Base-by-base conservation (phyloP, 2,329 filamentous ascomycete genomes). In the Xylariomycetidae sp. region DNA sequence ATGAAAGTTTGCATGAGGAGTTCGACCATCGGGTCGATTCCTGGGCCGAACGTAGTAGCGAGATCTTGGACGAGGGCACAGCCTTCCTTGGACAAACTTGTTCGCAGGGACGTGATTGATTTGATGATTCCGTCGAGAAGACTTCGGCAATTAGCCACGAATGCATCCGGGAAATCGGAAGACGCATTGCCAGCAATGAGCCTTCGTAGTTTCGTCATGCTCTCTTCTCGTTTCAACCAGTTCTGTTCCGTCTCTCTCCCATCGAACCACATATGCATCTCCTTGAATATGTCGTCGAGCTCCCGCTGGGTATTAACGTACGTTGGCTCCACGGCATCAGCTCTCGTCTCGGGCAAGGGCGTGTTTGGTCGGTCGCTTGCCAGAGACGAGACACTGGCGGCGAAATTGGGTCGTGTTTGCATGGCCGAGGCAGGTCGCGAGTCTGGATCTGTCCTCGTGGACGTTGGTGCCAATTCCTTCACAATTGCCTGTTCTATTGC, bases 111-210 rank as follows among this genome's bases (percentile, higher is more conserved):
- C 51, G 72, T 86, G 25, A 85, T 69, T 3, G 84, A 80, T 57
- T 96, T 96, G 54, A 96, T 72, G 33, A 96, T 89, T 34, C 89
- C 88, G 51, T 96, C 90, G 19, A 95, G 65, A 31, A 94, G 64
- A 25, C 67, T 69, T 48, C 88, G 88, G 40, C 94, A 74, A 14
- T 79, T 78, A 3, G 68, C 61, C 25, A 94, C 56, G 51, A 88
- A 94, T 3, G 73, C 67, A 18, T 80, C 77, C 25, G 78, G 72
- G 50, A 84, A 95, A 42, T 94, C 87, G 16, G 74, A 72, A 1
- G 85, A 77, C 5, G 82, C 85, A 56, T 97, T 97, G 36, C 90
- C 90, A 40, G 83, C 85, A 31, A 87, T 77, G 16, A 96, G 72
- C 43, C 80, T 77, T 33, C 90, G 79, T 30, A 97, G 63, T 45